Base-by-base conservation (phyloP, 2,329 filamentous ascomycete genomes). In the Aureobasidium sp. region DNA sequence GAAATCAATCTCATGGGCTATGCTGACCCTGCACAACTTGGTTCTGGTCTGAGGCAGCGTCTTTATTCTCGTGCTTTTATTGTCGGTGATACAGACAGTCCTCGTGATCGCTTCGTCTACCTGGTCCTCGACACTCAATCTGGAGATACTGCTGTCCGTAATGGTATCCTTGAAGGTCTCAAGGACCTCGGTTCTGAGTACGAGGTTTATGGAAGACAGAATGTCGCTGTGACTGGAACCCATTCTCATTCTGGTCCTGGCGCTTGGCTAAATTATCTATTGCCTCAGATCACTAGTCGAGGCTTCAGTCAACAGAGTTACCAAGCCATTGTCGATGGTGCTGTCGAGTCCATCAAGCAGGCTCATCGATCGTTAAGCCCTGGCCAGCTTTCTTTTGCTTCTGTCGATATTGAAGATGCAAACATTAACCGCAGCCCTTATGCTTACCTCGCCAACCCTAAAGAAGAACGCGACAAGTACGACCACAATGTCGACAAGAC, bases 1-100 rank as follows among this genome's bases (percentile, higher is more conserved):
- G 91, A 97, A 74, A 84, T 97, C 71, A 92, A 91, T 69, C 83
- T 97, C 72, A 94, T 93, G 81, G 92, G 92, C 65, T 97, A 97
- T 78, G 93, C 93, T 36, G 89, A 92, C 73, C 79, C 87, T n/a
- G 83, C 84, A 46, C 93, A 97, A 76, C 77, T 88, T 34, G 93
- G 93, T 50, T 87, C 86, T 2, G 93, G 93, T 26, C 79, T 97
- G 56, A 87, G 92, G 53, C 93, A 97, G 76, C 85, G 93, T 53
- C 80, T 96, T 17, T 93, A 94, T 75, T 92, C 91, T 43, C 86
- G 93, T 56, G 88, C 93, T 36, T 97, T 97, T 75, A 92, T 97
- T 69, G 78, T 97, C 50, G 92, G 85, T 55, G 84, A 89, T 69
- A 79, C 84, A 5, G 77, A 82, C 43, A 82, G 84, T 20, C 82